Evolutionary conservation across 2,329 filamentous ascomycete genomes (phyloP), one percentile per base, ranked within the genome.

Genomic region (Trichoderma breve): DNA sequence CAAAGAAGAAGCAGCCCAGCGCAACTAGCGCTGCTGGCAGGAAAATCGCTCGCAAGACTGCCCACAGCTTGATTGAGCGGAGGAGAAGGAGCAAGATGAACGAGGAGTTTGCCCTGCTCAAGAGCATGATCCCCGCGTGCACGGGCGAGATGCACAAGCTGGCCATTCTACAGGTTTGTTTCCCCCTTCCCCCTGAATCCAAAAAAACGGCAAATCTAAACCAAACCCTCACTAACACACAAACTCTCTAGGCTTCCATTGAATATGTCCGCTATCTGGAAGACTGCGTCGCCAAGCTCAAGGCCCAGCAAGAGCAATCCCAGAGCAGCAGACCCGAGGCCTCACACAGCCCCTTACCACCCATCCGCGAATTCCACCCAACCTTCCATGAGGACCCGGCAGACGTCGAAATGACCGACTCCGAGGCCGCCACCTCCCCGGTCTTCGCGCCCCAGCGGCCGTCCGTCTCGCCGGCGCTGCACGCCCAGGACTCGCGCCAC

Each of bases 91-190:
- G 93, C 14, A 99, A 98, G 85, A 99, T 98, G 95, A 98, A 99
- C 76, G 95, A 98, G 80, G 96, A 98, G 83, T 98, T 98, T 83
- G 92, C 90, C 2, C 92, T 97, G 18, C 84, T 98, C 75, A 98
- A 98, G 83, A 89, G 92, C 77, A 94, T 99, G 93, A 97, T 98
- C 71, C 96, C 96, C 0, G 95, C 96, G 2, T 98, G 96, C 81
- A 90, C 89, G n/a, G 95, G 94, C 7, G 95, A 98, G 78, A 98
- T 98, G 96, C 96, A 98, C 82, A 99, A 99, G 83, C 84, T 98
- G 71, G 94, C 95, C 18, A 98, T 98, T 76, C 83, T 98, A 65
- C 94, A 98, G 89, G 95, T 97, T 81, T 74, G 87, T 51, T 43
- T 7, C 26, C 11, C 12, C 43, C 4, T 6, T 18, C 18, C 7